Base-by-base conservation (phyloP, 305 asterid species). In the Caryopteris hybrid region DNA sequence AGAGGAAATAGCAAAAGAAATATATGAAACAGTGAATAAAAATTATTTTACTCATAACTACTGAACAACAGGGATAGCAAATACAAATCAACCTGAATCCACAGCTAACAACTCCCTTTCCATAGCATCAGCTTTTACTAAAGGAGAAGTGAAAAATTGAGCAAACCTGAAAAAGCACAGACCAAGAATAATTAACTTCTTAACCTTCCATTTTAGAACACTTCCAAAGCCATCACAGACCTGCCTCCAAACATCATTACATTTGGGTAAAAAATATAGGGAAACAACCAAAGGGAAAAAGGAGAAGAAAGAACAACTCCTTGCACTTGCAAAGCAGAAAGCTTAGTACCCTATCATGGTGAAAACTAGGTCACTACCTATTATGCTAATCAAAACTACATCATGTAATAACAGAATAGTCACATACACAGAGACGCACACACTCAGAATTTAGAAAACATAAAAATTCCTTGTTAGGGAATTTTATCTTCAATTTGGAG, bases 71-170 rank as follows among this genome's bases (percentile, higher is more conserved):
- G 42, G 60, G 53, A 55, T 22, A 22, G 27, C 60, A 71, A 75
- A 65, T 36, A 50, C 60, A 71, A 50, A 78, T 71, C 71, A 48
- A 94, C 99, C 99, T 77, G 99, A 94, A 76, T 94, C 96, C 43
- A 94, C 99, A 22, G 99, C 98, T 63, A 84, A 82, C 11, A 94
- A 84, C 87, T 94, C 99, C 70, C 97, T 84, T 66, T 91, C 99
- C 99, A 94, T 91, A 73, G 98, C 99, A 72, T 89, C 98, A 73
- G 92, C 90, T 84, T 94, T 91, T 53, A 89, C 87, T 74, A 94
- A 77, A 50, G 99, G 98, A 52, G 96, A 89, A 65, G 79, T 75
- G 47, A 94, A 94, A 84, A 94, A 91, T 66, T 87, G 97, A 68
- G 98, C 86, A 83, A 94, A 94, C 83, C 98, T 94, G 96, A 68